Base-by-base conservation (phyloP, 2,329 filamentous ascomycete species). In the Diaporthe longicolla region DNA sequence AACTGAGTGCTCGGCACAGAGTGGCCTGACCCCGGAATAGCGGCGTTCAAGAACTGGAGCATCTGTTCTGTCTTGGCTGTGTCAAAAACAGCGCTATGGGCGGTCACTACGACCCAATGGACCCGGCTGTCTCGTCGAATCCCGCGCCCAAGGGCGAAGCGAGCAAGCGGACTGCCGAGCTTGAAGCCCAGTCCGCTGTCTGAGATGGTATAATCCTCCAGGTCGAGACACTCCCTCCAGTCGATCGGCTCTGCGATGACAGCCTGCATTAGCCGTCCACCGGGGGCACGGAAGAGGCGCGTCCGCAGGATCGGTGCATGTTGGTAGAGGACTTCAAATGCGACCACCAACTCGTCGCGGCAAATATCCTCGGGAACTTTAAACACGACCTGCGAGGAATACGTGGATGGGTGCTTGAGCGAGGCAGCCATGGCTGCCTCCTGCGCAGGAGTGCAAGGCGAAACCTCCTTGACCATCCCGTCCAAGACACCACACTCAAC, bases 401-500 rank as follows among this genome's bases (percentile, higher is more conserved):
- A 59, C 17, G 57, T n/a, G 9, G 32, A 17, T 1, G 21, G 7
- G 21, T 59, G 21, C 9, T 24, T 35, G 4, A 59, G 35, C 35
- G 57, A 59, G 9, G 21, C 57, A 17, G 21, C 57, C 57, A 59
- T 59, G 21, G 57, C 24, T 0, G 32, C 21, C 17, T 9, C 21
- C 57, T 59, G 57, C 21, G 35, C 13, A n/a, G 57, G 19, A 15
- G 57, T 26, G 35, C 57, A 59, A 40, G 10, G 57, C 4, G 32
- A 24, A 10, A 59, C 57, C 11, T 59, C 32, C 35, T 8, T 3
- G 6, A 59, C 57, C 57, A 59, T 59, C 13, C 9, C 57, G 15
- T 59, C 57, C 21, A 40, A 17, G 15, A 59, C 57, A 59, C 57
- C 57, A 8, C 57, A 59, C 35, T 59, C 57, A 13, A 59, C 57